Percentiles rank a stretch among this genome's conserved stretches.
These are phyloP conservation scores for Hippophae rhamnoides DNA, from an alignment of 306 rosid genomes.

Conservation along the genomic window DNA sequence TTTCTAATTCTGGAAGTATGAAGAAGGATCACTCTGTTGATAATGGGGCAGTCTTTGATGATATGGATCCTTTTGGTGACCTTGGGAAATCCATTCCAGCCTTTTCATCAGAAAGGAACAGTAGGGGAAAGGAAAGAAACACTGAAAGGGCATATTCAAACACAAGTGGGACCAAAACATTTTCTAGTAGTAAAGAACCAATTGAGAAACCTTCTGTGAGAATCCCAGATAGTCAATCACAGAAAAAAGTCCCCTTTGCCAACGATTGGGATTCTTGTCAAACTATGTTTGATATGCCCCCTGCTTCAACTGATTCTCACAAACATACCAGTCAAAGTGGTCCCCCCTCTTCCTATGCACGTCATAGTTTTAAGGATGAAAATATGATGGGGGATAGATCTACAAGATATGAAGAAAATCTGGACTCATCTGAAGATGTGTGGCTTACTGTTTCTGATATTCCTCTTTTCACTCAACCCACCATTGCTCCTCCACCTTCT, in stretches of 20 bases:
- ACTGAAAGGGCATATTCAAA: constrained; percentile 39
- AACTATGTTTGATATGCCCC: constrained; percentile 48
- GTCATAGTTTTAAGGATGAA: constrained; percentile 31
- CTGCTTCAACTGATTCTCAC: constrained; percentile 45
- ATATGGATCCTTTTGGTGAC: constrained; percentile 74
- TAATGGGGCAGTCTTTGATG: constrained; percentile 50
- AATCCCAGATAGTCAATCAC: constrained; percentile 49
- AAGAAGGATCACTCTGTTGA: constrained; percentile 44
- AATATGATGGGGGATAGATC: constrained; percentile 45
- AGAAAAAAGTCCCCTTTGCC: constrained; percentile 42
- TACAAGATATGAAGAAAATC: constrained; percentile 51
- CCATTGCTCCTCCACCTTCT: constrained; percentile 96
- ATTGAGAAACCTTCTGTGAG: constrained; percentile 43
- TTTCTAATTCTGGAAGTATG: constrained; percentile 48
- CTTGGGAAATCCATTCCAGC: constrained; percentile 77
- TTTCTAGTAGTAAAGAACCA: constrained; percentile 32
- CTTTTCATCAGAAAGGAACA: constrained; percentile 58
- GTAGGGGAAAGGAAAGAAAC: constrained; percentile 45
- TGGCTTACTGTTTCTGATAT: constrained; percentile 94
- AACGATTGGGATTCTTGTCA: constrained; percentile 47
- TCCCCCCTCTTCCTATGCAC: constrained; percentile 56
- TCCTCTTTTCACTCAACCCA: constrained; percentile 87
- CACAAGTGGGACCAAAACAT: constrained; percentile 30
- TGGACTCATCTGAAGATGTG: constrained; percentile 51
- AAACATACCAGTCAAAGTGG: constrained; percentile 48